Base-by-base conservation (phyloP, 2,329 filamentous ascomycete species). In the Penicillium hordei region DNA sequence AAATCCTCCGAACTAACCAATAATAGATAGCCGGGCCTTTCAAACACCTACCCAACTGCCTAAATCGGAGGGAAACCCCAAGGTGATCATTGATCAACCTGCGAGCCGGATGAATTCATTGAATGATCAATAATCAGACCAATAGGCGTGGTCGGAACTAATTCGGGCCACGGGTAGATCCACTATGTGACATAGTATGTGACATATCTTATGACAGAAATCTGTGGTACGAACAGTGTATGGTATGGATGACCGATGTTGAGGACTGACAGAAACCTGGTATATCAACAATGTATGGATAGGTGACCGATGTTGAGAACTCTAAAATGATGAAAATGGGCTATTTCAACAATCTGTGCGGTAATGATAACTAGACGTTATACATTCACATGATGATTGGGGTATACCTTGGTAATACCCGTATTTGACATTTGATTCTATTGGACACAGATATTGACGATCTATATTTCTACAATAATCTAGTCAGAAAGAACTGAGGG, bases 41-140 rank as follows among this genome's bases (percentile, higher is more conserved):
- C 40, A 21, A 46, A 29, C 49, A 29, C 23, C 8, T 40, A n/a
- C 2, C 23, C 1, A 17, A 29, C 13, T 13, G 10, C 13, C 19
- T 19, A 17, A 9, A 19, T 31, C 38, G 48, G 48, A 23, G 17
- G 9, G 3, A 40, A 52, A 52, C n/a, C 8, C 2, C 17, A 25
- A 23, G n/a, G 40, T 46, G 25, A 57, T 57, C 7, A 21, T 9
- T 45, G 15, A 46, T 46, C 54, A 46, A 39, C 9, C 17, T 17
- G 31, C 13, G 5, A 48, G 21, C 10, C 40, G 48, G 53, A 19
- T 33, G 39, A 46, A 52, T 36, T 40, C 4, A 17, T 21, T 15
- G 17, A 40, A 19, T 46, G 54, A 29, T 45, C 43, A 55, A 31
- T 55, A 55, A 51, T 51, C 53, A 1, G 17, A 23, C 54, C 54